phyloP scores from a whole-genome alignment of 257 asterid species.

The Eucommia ulmoides region DNA sequence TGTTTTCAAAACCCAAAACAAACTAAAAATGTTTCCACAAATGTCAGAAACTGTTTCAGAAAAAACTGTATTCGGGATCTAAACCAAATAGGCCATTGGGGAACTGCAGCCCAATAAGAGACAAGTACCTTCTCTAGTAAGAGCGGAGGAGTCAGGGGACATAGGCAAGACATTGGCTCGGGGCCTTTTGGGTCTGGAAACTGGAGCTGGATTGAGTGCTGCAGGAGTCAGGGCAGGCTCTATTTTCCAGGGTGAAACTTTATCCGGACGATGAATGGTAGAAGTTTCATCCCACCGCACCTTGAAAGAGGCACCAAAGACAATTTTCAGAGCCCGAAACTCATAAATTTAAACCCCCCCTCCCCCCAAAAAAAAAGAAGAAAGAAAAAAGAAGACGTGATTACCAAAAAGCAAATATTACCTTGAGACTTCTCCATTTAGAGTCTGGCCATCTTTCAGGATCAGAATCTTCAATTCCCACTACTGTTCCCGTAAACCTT shows the following conservation, averaged over 20 bases:
- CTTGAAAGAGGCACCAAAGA: conserved; percentile 22
- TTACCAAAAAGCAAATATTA: conserved; percentile 8
- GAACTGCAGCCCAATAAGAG: too few species aligned
- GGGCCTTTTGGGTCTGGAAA: conserved; percentile 67
- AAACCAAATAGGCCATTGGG: too few species aligned
- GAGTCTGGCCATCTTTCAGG: not conserved
- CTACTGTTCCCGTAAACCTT: not conserved
- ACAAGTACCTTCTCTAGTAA: conserved; percentile 92
- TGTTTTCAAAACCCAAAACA: too few species aligned
- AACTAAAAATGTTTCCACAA: too few species aligned
- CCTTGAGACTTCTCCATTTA: conserved; percentile 96
- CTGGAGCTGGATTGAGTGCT: conserved; percentile 70
- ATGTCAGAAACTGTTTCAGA: too few species aligned
- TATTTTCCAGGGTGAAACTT: conserved; percentile 94
- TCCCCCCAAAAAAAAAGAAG: too few species aligned
- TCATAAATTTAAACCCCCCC: too few species aligned
- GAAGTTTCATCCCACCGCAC: conserved; percentile 97
- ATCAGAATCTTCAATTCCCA: not conserved
- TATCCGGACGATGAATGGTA: conserved; percentile 74
- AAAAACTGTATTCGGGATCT: too few species aligned
- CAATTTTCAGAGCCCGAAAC: conserved; percentile 7
- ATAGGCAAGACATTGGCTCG: conserved; percentile 54
- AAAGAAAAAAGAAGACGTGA: not conserved
- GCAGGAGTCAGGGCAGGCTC: conserved; percentile 90
- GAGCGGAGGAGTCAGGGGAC: conserved; percentile 74